Evolutionary conservation across 768 basidiomycete genomes (phyloP), one percentile per base, ranked within the genome.

Genomic region (Tulasnella sp.): DNA sequence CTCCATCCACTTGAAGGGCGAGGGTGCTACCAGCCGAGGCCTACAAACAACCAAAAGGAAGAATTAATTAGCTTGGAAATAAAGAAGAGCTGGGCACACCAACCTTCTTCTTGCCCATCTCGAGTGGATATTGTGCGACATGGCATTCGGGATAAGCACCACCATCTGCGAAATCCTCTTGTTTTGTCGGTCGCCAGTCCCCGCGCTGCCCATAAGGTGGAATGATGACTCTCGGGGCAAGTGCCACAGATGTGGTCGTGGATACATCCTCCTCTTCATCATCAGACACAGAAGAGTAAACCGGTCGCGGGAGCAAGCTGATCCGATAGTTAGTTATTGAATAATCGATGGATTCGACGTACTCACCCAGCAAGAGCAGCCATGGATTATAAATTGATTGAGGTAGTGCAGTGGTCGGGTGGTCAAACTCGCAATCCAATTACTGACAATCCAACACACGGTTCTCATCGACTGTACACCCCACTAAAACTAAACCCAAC

Each of bases 21-120:
- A 99, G 80, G 0, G 96, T 98, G 67, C 94, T 95, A 4, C 95
- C 95, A 23, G 88, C 84, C 3, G 88, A 84, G 1, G 88, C 84
- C 91, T 95, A 62, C 7, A 27, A 10, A 29, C 8, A 19, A 19
- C 11, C 11, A 15, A 30, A 30, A 27, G 1, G 9, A 0, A 27
- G 24, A 21, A 21, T 38, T 15, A 48, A 24, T 63, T 53, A 53
- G 51, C 23, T 50, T 21, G 13, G 13, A 7, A 19, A 26, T 24
- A 15, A 3, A 23, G 17, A 17, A 11, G 19, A 1, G 9, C 34
- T 21, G 21, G 26, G 15, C 10, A 44, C 23, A 29, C 82, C 64
- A 54, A 85, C 92, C 82, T 94, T 94, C 80, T 96, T 96, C 73
- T 82, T 81, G 58, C 95, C 95, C 80, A 99, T 84, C 59, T 91